Conservation (phyloP, 2,329 filamentous ascomycete genomes). For the Aspergillus vadensis region DNA sequence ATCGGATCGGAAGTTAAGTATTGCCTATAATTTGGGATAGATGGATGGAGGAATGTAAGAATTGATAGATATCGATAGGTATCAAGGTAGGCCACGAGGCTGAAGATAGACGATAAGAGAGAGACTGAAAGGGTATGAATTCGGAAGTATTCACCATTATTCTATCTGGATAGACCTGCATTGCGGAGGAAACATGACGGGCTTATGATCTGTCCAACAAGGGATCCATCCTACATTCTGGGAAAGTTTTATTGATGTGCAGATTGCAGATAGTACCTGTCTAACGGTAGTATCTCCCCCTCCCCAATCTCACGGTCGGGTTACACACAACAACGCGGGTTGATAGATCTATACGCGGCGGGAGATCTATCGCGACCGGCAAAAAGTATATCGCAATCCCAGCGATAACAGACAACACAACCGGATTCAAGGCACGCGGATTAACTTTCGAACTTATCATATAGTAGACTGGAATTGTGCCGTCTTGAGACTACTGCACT, state of each 20-base stretch:
- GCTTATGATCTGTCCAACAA: background rate
- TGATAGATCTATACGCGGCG: background rate
- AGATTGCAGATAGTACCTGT: slow-evolving; percentile 1
- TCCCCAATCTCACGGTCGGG: background rate
- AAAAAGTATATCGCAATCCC: background rate
- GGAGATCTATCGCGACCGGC: background rate
- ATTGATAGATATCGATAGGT: background rate
- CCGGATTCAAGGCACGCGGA: background rate
- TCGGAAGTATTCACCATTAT: background rate
- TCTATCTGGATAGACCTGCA: background rate
- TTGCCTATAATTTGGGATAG: background rate
- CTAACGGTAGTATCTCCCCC: background rate
- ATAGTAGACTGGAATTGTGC: background rate
- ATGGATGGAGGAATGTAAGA: background rate
- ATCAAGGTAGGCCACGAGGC: background rate
- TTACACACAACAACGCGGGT: background rate
- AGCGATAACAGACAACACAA: background rate
- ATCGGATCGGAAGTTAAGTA: background rate
- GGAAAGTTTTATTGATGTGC: background rate
- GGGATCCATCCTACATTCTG: background rate
- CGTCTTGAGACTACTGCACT: background rate
- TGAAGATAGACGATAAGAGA: slow-evolving; percentile 3
- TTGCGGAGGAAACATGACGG: slow-evolving; percentile 1
- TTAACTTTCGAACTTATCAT: background rate
- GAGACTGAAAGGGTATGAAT: background rate